Evolutionary conservation across 768 basidiomycete species (phyloP).

Genomic region (Phlebiopsis flavidoalba): DNA sequence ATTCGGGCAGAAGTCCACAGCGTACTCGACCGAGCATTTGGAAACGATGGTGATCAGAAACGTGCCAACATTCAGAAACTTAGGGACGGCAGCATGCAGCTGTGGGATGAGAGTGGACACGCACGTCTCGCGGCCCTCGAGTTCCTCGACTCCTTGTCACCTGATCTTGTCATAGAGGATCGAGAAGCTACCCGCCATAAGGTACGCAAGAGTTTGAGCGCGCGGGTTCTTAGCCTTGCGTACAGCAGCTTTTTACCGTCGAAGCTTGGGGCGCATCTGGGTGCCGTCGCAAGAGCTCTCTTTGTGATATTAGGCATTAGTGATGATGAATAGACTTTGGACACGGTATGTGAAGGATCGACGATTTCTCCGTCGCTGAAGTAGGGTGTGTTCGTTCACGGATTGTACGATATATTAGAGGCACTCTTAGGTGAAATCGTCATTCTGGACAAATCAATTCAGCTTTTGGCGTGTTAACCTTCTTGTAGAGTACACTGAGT

Average conservation of each 20-base stretch:
- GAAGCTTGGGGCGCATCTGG: neutral
- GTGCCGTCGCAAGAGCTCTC: neutral
- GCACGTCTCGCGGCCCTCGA: neutral
- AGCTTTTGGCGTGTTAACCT: no score
- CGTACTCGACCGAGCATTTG: conserved; percentile 13
- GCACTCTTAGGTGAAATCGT: no score
- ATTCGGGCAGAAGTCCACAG: conserved; percentile 11
- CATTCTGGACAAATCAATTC: no score
- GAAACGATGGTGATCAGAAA: conserved; percentile 16
- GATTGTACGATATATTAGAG: no score
- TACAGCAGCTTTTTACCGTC: neutral
- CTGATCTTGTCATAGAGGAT: neutral
- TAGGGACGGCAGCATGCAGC: neutral
- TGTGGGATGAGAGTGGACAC: conserved; percentile 2
- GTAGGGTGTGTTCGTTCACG: no score
- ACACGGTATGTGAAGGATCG: no score
- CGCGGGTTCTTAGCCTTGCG: neutral
- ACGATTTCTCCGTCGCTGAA: no score
- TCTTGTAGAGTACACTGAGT: no score
- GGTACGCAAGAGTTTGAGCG: no score
- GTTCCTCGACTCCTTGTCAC: neutral
- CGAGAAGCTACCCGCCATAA: no score
- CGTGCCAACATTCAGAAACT: conserved; percentile 13
- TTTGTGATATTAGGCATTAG: neutral
- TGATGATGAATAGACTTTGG: neutral